These are phyloP conservation scores for Fusarium stilboides DNA, from an alignment of 2,329 filamentous ascomycete genomes.

Conservation along the genomic window DNA sequence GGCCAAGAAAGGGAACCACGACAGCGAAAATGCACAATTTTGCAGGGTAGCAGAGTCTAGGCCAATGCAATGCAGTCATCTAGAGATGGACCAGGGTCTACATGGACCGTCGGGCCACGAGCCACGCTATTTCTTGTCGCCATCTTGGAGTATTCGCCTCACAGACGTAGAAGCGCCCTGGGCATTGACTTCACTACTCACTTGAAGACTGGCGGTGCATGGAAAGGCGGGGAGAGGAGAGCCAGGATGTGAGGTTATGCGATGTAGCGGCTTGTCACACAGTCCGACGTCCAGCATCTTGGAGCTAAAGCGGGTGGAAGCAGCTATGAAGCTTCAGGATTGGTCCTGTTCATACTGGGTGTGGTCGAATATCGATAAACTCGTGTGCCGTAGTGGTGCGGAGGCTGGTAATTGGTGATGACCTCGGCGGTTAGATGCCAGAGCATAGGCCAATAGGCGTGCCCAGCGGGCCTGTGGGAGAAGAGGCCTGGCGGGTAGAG, in stretches of 20 bases:
- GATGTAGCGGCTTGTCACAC: slow-evolving; percentile 44
- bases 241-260: slow-evolving; percentile 39
- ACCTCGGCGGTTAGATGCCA: slow-evolving; percentile 59
- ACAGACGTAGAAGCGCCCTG: slow-evolving; percentile 34
- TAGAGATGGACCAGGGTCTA: slow-evolving; percentile 27
- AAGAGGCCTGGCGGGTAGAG: slow-evolving; percentile 33
- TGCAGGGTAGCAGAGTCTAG: slow-evolving; percentile 22
- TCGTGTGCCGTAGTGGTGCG: slow-evolving; percentile 29
- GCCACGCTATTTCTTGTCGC: slow-evolving; percentile 39
- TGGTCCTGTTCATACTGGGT: slow-evolving; percentile 21
- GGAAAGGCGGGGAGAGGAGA: slow-evolving; percentile 33
- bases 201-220: slow-evolving; percentile 33
- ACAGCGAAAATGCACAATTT: slow-evolving; percentile 34
- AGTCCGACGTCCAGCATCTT: slow-evolving; percentile 30
- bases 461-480: slow-evolving; percentile 41
- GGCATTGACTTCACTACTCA: slow-evolving; percentile 9
- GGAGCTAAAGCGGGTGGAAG: slow-evolving; percentile 30
- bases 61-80: slow-evolving; percentile 42
- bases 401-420: slow-evolving; percentile 51
- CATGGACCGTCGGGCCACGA: slow-evolving; percentile 40
- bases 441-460: slow-evolving; percentile 53
- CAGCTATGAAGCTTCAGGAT: slow-evolving; percentile 26
- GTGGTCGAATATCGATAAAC: slow-evolving; percentile 36
- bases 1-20: slow-evolving; percentile 37
- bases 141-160: slow-evolving; percentile 32